Percentiles rank a stretch among this genome's conserved stretches.
phyloP scores from a whole-genome alignment of 2,329 filamentous ascomycete genomes.

The Trichoderma sp. region DNA sequence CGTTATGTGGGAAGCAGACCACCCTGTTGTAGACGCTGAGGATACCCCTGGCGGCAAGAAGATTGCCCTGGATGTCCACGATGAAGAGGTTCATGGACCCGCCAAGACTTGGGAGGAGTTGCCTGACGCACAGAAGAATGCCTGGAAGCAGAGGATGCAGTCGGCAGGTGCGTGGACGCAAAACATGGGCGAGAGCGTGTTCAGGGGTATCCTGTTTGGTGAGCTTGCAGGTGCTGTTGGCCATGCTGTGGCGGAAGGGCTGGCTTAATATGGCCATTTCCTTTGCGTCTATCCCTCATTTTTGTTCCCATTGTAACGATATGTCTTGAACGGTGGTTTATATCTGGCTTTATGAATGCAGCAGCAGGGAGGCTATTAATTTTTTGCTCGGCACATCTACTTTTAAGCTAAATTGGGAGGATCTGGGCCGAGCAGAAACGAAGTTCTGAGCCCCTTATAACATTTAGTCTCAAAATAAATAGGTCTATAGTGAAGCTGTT shows the following conservation, averaged over 20 bases:
- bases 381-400: background rate
- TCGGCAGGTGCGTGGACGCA: conserved; percentile 79
- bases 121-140: conserved; percentile 60
- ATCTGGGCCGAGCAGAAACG: background rate
- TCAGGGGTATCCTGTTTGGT: conserved; percentile 78
- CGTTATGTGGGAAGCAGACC: conserved; percentile 41
- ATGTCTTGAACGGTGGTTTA: background rate
- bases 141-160: conserved; percentile 71
- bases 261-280: background rate
- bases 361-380: background rate
- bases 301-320: background rate
- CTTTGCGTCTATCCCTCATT: background rate
- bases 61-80: conserved; percentile 51
- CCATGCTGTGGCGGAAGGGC: conserved; percentile 49
- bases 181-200: conserved; percentile 74
- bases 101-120: conserved; percentile 75
- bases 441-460: background rate
- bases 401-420: background rate
- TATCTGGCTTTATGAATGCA: background rate
- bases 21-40: conserved; percentile 31
- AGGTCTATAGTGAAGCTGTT: conserved; percentile 5
- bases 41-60: conserved; percentile 31
- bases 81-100: conserved; percentile 52
- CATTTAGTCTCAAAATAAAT: background rate
- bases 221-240: conserved; percentile 69